Base-by-base conservation (phyloP, 495 filamentous ascomycete species). In the Cladorrhinum samala region DNA sequence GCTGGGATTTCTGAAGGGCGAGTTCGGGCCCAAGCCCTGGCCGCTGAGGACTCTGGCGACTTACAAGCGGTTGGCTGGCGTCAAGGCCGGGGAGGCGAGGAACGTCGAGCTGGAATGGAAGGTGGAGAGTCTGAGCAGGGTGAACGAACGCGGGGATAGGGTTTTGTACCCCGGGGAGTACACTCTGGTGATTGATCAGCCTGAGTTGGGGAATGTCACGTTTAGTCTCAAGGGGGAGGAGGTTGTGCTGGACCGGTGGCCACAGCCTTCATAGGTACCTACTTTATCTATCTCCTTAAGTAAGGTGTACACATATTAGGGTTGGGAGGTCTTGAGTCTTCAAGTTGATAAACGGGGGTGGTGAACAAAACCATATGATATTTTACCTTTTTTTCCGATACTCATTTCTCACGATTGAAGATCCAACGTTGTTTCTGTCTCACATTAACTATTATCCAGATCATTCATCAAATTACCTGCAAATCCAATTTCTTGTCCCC, bases 141-240 rank as follows among this genome's bases (percentile, higher is more conserved):
- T 76, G 0, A 78, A 87, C 54, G 73, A 72, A 19, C 59, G 52
- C 3, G 85, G 85, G 1, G 78, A 86, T 59, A 73, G 70, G 19
- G 67, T 84, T 19, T 51, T 89, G 38, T 88, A 85, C 59, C 85
- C 85, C 0, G 85, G 85, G 2, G 70, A 64, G 0, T 88, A 89
- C 61, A 74, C 71, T 16, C 23, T 89, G 54, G 63, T 76, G 24
- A 54, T 89, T 46, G 84, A 89, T 55, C 63, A 65, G 48, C 67
- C 68, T 24, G 58, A 63, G 3, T 58, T 68, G 39, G 65, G 61
- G 19, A 65, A 53, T 23, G 55, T 61, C 19, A 67, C 55, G 16
- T 78, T 81, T 46, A 65, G 60, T 44, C 58, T 83, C 54, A 69
- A 59, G 6, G 79, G 78, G 55, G 73, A 11, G 9, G 56, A 44